Base-by-base conservation (phyloP, 139 green algal species). In the Trebouxia sp. region DNA sequence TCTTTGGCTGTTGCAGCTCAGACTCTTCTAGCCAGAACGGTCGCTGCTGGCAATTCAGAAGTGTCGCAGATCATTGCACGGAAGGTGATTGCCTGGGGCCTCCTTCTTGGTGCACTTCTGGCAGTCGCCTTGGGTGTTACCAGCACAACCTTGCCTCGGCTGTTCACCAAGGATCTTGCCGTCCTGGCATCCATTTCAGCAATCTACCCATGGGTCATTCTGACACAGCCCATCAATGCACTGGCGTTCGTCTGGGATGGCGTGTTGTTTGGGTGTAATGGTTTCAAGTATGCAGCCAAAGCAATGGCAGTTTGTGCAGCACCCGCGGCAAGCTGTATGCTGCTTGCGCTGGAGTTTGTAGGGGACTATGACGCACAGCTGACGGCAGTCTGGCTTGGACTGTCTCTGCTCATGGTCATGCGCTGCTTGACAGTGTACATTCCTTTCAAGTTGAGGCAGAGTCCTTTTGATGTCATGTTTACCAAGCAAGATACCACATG, bases 1-100 rank as follows among this genome's bases (percentile, higher is more conserved):
- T 83, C 85, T 42, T 85, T 97, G 50, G 92, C 93, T 20, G 90
- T 97, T 7, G 92, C 93, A 0, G 90, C 91, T 1, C 92, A 97
- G 85, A 83, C 89, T 9, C 83, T 97, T 45, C 66, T 96, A 76
- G 92, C 90, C 1, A 80, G 83, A 9, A 83, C 82, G 24, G 26
- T 93, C 30, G 87, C 88, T 0, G 76, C 85, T 17, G 78, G 83
- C 47, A 74, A 88, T 5, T 6, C 35, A 26, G 37, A 58, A 3
- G 67, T 56, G 3, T 65, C 45, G 0, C 43, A 69, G 24, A 3
- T 48, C 51, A 80, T 94, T 35, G 84, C 85, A 24, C 6, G 51
- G 11, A 78, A 83, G 56, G 80, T 74, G 0, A 32, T 90, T 26
- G 14, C 24, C 20, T 43, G 90, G 67, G 79, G 79, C 0, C 20